These are phyloP conservation scores for Cystobasidium pallidum DNA, from an alignment of 1,284 basidiomycete species.

Conservation along the genomic window DNA sequence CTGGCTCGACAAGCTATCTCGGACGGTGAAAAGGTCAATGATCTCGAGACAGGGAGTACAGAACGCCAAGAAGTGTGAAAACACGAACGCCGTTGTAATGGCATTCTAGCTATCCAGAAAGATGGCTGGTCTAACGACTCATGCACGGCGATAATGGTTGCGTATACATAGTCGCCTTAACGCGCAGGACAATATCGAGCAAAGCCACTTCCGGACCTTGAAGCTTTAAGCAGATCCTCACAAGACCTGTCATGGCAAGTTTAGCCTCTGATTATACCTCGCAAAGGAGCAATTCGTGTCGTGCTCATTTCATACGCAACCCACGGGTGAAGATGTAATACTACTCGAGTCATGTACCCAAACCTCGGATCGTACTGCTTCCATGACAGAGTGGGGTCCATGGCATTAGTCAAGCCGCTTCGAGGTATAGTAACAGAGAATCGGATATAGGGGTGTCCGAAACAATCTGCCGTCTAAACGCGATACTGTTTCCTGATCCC, in stretches of 20 bases:
- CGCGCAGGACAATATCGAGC: constrained; percentile 29
- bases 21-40: neutral
- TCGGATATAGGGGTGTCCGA: constrained; percentile 19
- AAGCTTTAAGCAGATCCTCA: too few relatives aligned
- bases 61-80: neutral
- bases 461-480: constrained; percentile 8
- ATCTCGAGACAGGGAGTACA: too few relatives aligned
- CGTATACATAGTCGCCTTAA: constrained; percentile 4
- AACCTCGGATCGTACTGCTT: constrained; percentile 11
- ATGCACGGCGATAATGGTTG: constrained; percentile 8
- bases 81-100: neutral
- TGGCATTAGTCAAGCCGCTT: neutral
- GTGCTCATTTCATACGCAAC: constrained; percentile 35
- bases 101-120: neutral
- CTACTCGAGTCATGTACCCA: neutral
- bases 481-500: constrained; percentile 18
- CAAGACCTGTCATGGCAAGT: too few relatives aligned
- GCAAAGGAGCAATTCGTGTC: too few relatives aligned
- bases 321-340: constrained; percentile 1
- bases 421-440: neutral
- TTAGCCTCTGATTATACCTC: too few relatives aligned
- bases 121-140: neutral
- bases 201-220: constrained; percentile 24
- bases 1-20: constrained; percentile 38
- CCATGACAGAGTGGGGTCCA: neutral